These are phyloP conservation scores for Entamoeba moshkovskii DNA, from an alignment of 208 protist genomes.

Conservation along the genomic window DNA sequence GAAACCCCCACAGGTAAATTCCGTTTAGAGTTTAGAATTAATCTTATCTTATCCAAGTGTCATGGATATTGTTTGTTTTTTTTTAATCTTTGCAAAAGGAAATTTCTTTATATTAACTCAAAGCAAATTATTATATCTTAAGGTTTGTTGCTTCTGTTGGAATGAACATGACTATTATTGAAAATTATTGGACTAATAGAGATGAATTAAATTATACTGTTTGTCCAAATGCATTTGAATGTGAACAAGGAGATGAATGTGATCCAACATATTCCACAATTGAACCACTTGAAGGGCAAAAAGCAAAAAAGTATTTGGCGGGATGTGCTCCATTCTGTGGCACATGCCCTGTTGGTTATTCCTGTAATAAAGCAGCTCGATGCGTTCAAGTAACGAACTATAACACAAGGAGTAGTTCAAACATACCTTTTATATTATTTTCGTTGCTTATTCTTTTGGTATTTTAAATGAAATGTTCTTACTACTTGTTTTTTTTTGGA, in stretches of 20 bases:
- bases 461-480: no score
- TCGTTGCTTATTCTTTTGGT: background rate
- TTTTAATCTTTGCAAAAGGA: background rate
- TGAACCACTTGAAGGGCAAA: background rate
- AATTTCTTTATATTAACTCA: background rate
- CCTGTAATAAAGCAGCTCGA: background rate
- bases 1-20: background rate
- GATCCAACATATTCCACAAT: background rate
- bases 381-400: background rate
- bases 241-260: background rate
- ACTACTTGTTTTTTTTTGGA: no score
- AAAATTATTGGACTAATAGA: background rate
- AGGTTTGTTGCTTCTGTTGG: background rate
- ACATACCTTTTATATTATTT: background rate
- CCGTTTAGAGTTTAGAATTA: background rate
- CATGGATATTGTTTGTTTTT: background rate
- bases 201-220: background rate
- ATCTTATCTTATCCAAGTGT: background rate
- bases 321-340: background rate
- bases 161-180: background rate
- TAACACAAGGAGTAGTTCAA: background rate
- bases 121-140: background rate
- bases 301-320: background rate
- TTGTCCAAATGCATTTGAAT: background rate
- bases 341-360: background rate